Evolutionary conservation across 2,329 filamentous ascomycete genomes (phyloP).

Genomic region (Hypoxylon sp.): DNA sequence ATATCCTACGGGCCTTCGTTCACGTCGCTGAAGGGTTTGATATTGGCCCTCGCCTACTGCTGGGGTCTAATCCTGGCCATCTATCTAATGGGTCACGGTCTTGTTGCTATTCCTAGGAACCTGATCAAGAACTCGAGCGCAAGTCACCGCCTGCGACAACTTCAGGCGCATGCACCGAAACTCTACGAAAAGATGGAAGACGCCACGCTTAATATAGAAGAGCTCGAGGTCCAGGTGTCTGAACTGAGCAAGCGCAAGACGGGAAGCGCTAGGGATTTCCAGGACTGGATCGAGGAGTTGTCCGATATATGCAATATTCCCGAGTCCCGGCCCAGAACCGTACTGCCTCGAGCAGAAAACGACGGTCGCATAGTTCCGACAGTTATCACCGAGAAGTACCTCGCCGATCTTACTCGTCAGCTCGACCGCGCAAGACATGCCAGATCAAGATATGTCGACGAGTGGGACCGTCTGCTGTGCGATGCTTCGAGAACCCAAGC

Average conservation of each 20-base stretch:
- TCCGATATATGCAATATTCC: conserved; percentile 77
- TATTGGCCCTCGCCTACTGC: conserved; percentile 94
- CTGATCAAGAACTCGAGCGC: conserved; percentile 83
- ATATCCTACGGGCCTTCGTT: conserved; percentile 77
- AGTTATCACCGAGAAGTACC: conserved; percentile 90
- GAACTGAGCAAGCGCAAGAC: conserved; percentile 84
- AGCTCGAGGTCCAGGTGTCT: conserved; percentile 80
- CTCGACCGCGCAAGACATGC: conserved; percentile 84
- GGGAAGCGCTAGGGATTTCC: conserved; percentile 76
- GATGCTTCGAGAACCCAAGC: conserved; percentile 78
- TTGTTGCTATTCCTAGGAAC: conserved; percentile 87
- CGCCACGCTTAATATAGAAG: conserved; percentile 78
- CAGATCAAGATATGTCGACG: conserved; percentile 80
- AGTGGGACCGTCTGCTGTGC: conserved; percentile 83
- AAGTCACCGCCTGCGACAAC: conserved; percentile 73
- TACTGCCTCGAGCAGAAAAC: conserved; percentile 52
- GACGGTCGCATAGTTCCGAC: conserved; percentile 67
- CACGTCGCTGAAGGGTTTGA: conserved; percentile 77
- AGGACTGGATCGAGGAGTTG: conserved; percentile 96
- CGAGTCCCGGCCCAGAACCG: conserved; percentile 62
- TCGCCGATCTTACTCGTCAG: conserved; percentile 87
- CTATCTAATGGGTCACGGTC: conserved; percentile 95
- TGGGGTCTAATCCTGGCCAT: conserved; percentile 93
- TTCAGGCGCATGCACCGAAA: conserved; percentile 81
- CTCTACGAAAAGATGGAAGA: conserved; percentile 89